Conservation (phyloP, 2,329 filamentous ascomycete genomes). For the Monilinia aucupariae region DNA sequence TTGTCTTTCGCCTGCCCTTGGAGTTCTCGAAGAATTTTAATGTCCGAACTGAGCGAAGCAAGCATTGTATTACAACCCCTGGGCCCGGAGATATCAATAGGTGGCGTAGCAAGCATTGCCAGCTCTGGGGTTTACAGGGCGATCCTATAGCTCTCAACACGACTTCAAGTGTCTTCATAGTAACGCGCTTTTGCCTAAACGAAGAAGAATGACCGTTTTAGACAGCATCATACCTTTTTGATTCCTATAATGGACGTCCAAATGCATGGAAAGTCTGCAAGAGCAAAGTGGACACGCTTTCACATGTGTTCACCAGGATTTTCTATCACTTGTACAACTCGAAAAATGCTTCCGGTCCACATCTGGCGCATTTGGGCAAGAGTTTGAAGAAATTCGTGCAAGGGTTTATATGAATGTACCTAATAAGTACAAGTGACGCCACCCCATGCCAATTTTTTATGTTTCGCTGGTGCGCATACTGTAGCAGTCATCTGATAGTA, state of each 20-base stretch:
- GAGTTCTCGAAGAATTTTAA: slow-evolving; percentile 15
- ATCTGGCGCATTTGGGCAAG: slow-evolving; percentile 9
- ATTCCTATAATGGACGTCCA: neutral
- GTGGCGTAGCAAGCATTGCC: slow-evolving; percentile 1
- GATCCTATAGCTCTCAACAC: slow-evolving; percentile 8
- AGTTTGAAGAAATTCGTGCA: slow-evolving; percentile 10
- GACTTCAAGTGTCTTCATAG: neutral
- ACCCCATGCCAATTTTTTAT: neutral
- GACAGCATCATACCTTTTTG: neutral
- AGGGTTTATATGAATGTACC: slow-evolving; percentile 16
- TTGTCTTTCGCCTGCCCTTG: neutral
- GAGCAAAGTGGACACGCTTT: slow-evolving; percentile 11
- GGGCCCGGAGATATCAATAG: neutral
- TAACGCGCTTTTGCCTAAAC: neutral
- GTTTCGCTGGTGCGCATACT: slow-evolving; percentile 16
- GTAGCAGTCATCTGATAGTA: slow-evolving; percentile 17
- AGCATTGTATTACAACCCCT: slow-evolving; percentile 12
- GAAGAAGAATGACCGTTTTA: neutral
- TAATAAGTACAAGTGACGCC: neutral
- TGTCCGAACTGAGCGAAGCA: slow-evolving; percentile 12
- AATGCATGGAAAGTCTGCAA: slow-evolving; percentile 2
- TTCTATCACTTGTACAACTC: neutral
- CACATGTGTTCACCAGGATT: slow-evolving; percentile 12
- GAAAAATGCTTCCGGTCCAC: slow-evolving; percentile 7
- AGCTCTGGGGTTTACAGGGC: slow-evolving; percentile 7